These are phyloP conservation scores for Candida germanica DNA, from an alignment of 805 yeast genomes.

Conservation along the genomic window DNA sequence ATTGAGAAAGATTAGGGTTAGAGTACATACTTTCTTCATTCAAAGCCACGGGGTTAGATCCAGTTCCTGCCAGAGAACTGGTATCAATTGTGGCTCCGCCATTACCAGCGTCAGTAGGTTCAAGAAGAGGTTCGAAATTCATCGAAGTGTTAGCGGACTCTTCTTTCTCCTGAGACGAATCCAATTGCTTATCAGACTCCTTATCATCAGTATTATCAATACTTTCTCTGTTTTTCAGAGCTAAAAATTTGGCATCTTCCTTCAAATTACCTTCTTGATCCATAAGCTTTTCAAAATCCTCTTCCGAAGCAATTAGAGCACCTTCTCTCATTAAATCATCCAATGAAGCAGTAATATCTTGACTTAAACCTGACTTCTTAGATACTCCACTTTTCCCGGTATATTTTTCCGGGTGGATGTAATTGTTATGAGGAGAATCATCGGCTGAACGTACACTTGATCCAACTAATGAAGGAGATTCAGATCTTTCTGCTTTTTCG, in stretches of 20 bases:
- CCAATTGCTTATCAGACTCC: background rate
- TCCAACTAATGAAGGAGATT: slow-evolving; percentile 53
- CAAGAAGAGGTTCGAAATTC: background rate
- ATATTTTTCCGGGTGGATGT: slow-evolving; percentile 44
- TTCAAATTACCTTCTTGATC: slow-evolving; percentile 54
- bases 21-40: slow-evolving; percentile 24
- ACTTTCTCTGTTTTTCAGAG: background rate
- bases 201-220: background rate
- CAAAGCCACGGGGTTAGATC: slow-evolving; percentile 9
- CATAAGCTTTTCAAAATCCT: slow-evolving; percentile 48
- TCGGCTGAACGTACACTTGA: slow-evolving; percentile 48
- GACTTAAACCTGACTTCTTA: slow-evolving; percentile 12
- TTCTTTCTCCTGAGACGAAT: background rate
- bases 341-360: slow-evolving; percentile 47
- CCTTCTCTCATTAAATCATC: slow-evolving; percentile 50
- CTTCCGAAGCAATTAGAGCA: slow-evolving; percentile 48
- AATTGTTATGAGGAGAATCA: slow-evolving; percentile 43
- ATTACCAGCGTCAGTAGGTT: background rate
- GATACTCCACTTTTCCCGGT: slow-evolving; percentile 18
- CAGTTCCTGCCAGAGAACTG: slow-evolving; percentile 19
- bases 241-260: slow-evolving; percentile 38
- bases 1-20: slow-evolving; percentile 44
- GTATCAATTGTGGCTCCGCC: too few relatives aligned
- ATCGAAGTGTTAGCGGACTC: background rate
- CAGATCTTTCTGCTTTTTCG: slow-evolving; percentile 48